Conservation (phyloP, 495 filamentous ascomycete species). For the Chlorociboria aeruginascens region DNA sequence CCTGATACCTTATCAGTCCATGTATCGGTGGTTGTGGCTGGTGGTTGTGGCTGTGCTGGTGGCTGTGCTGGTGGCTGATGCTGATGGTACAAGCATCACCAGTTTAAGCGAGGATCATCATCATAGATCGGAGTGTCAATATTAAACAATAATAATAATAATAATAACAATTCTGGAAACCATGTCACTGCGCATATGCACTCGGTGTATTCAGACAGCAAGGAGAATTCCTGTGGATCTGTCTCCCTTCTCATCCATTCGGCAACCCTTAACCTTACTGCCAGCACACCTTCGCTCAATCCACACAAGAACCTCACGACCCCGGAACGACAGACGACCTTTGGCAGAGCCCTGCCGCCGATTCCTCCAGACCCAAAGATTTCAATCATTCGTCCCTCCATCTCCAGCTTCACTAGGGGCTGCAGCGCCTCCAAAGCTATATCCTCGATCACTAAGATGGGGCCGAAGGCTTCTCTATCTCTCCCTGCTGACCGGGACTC, state of each 20-base stretch:
- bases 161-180: constrained; percentile 3
- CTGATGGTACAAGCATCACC: neutral
- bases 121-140: neutral
- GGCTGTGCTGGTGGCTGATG: constrained; percentile 1
- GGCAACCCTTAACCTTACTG: neutral
- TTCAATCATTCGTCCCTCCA: constrained; percentile 68
- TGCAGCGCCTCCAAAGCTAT: constrained; percentile 53
- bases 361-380: constrained; percentile 23
- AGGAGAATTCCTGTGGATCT: neutral
- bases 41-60: constrained; percentile 5
- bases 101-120: neutral
- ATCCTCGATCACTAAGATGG: constrained; percentile 60
- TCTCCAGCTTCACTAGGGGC: constrained; percentile 68
- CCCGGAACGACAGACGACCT: neutral
- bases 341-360: neutral
- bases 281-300: neutral
- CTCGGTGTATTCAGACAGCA: constrained; percentile 1
- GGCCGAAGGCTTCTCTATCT: constrained; percentile 57
- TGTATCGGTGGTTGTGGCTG: neutral
- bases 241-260: neutral
- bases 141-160: neutral
- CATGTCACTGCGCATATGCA: constrained; percentile 17
- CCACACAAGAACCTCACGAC: neutral
- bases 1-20: too few species aligned
- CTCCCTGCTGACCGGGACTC: constrained; percentile 41